Base-by-base conservation (phyloP, 2,329 filamentous ascomycete species). In the Coniella vitis region DNA sequence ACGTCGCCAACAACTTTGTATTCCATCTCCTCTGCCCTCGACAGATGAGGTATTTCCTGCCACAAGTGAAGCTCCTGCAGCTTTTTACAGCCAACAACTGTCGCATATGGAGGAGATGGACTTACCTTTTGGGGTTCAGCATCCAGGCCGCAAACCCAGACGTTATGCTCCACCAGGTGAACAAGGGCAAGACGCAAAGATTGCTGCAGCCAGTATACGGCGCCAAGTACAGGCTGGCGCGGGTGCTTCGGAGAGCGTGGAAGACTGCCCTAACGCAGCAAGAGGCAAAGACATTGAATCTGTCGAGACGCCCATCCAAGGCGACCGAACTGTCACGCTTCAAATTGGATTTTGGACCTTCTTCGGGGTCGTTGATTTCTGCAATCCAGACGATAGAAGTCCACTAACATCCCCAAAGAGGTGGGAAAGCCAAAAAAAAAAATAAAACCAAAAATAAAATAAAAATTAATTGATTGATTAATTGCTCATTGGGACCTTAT, bases 51-150 rank as follows among this genome's bases (percentile, higher is more conserved):
- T 63, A 64, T 50, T 61, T 64, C 48, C 56, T 64, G 1, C 64
- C 64, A 2, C 64, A 65, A 49, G 47, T 45, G 4, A 54, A 56
- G 2, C 36, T 66, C 1, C 47, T 66, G 5, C 36, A 44, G 1
- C 34, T 55, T 1, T 46, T 66, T 2, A 48, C 60, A 1, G 57
- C 55, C 1, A 54, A 63, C 38, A 25, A 55, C 0, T 63, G 58
- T 48, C 57, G 62, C 1, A 52, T 66, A n/a, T 66, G 63, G 63
- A 55, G 58, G 29, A 52, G 63, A 4, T 66, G 64, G 64, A 65
- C 62, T 0, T 52, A 55, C 5, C 51, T 65, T 7, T 34, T 65
- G 10, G 61, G 61, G 0, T 54, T 54, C 31, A 38, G 31, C 3
- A 47, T 50, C 12, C 2, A 21, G 1, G 40, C 37, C 5, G 46